Base-by-base conservation (phyloP, 2,329 filamentous ascomycete species). In the Thermoascus crustaceus region DNA sequence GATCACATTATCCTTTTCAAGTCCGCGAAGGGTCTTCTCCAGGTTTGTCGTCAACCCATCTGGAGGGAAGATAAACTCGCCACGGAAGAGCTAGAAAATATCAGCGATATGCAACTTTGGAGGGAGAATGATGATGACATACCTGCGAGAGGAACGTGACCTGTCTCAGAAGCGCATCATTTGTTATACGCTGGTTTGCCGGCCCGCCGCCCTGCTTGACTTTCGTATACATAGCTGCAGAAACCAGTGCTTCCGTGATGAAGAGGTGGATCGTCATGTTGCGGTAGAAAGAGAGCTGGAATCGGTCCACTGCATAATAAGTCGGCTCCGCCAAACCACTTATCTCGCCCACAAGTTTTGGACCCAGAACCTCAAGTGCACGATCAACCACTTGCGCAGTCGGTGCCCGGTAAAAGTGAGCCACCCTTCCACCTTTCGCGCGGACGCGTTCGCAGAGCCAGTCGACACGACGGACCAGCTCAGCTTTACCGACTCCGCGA, bases 231-330 rank as follows among this genome's bases (percentile, higher is more conserved):
- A 98, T 80, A 18, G 84, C 84, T 4, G 81, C 85, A 42, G 85
- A 91, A 14, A 96, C 85, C 4, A 98, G 70, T 0, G 89, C 84
- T 57, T 96, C 88, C 2, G 86, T 82, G 38, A 98, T 91, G 60
- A 98, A 98, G 4, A 98, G 74, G 56, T 98, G 91, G 42, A 98
- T 98, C 0, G 89, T 95, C 91, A 96, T 96, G 61, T 98, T 98
- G 34, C 91, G 81, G 64, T 98, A 98, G 61, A 98, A 98, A 0
- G 87, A 94, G 7, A 98, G 74, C 56, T 98, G 91, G 67, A 98
- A 98, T 35, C 87, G 76, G 58, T 98, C 91, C 24, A 95, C 87
- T 4, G 91, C 91, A 52, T 85, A 94, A 61, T 85, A 96, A 0
- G 91, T 96, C 11, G 85, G 85, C 57, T 98, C 91, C 0, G 84